Percentiles rank a stretch among this genome's conserved stretches.
phyloP scores from a whole-genome alignment of 495 filamentous ascomycete genomes.

The Baudoinia panamericana region DNA sequence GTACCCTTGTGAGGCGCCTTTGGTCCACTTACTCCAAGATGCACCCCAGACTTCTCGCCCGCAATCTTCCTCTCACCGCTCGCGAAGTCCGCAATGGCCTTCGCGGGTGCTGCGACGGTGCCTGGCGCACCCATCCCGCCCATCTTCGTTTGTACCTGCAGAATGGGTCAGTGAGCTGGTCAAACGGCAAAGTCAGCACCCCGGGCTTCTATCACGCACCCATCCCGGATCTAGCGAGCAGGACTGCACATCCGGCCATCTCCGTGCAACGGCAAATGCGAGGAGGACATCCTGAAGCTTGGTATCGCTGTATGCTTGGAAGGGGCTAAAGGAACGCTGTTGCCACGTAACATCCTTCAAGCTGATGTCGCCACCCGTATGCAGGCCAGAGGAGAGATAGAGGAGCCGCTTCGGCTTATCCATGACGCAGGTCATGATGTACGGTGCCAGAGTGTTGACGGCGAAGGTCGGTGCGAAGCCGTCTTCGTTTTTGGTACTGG shows the following conservation, averaged over 20 bases:
- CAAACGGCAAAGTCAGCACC: too few species aligned
- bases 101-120: conserved; percentile 34
- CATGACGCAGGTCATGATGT: conserved; percentile 43
- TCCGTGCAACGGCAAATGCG: conserved; percentile 39
- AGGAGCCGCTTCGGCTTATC: conserved; percentile 38
- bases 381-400: conserved; percentile 40
- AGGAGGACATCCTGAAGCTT: conserved; percentile 45
- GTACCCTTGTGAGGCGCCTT: conserved; percentile 7
- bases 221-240: conserved; percentile 48
- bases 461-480: conserved; percentile 41
- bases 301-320: conserved; percentile 35
- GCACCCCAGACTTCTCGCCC: conserved; percentile 6
- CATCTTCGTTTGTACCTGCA: conserved; percentile 51
- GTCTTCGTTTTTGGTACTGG: conserved; percentile 26
- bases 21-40: conserved; percentile 5
- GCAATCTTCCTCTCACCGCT: conserved; percentile 25
- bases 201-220: too few species aligned
- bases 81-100: conserved; percentile 35
- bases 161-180: too few species aligned
- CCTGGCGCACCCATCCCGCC: conserved; percentile 39
- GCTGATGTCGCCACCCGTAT: conserved; percentile 35
- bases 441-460: conserved; percentile 46
- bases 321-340: conserved; percentile 7
- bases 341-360: conserved; percentile 31
- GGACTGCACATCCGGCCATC: conserved; percentile 37